These are phyloP conservation scores for Friedmanniomyces endolithicus DNA, from an alignment of 495 filamentous ascomycete species.

Conservation along the genomic window DNA sequence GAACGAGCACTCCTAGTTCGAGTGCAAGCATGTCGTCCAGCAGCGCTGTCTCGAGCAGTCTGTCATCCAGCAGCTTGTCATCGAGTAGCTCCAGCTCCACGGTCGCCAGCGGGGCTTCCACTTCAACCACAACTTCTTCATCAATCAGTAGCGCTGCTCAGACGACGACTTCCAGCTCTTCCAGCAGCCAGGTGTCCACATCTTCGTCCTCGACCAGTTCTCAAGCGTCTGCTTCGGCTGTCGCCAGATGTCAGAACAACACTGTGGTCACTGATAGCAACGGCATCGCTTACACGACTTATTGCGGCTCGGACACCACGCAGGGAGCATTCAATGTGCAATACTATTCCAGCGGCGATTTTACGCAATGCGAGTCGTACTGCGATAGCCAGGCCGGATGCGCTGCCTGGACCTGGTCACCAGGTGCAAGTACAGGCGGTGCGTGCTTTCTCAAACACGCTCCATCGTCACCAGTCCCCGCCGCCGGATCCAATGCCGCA, in stretches of 20 bases:
- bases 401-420: background rate
- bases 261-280: background rate
- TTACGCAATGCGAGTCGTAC: background rate
- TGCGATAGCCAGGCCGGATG: background rate
- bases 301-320: constrained; percentile 7
- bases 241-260: background rate
- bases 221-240: background rate
- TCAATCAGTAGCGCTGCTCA: background rate
- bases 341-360: background rate
- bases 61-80: background rate
- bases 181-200: background rate
- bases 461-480: background rate
- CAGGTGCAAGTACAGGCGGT: background rate
- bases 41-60: background rate
- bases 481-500: background rate
- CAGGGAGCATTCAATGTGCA: background rate
- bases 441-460: background rate
- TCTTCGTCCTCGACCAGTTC: background rate
- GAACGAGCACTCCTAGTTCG: background rate
- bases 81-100: background rate
- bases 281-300: background rate
- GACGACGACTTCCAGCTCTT: background rate
- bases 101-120: background rate
- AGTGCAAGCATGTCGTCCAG: background rate
- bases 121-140: background rate